Evolutionary conservation across 2,329 filamentous ascomycete genomes (phyloP).

Genomic region (Aureobasidium namibiae): DNA sequence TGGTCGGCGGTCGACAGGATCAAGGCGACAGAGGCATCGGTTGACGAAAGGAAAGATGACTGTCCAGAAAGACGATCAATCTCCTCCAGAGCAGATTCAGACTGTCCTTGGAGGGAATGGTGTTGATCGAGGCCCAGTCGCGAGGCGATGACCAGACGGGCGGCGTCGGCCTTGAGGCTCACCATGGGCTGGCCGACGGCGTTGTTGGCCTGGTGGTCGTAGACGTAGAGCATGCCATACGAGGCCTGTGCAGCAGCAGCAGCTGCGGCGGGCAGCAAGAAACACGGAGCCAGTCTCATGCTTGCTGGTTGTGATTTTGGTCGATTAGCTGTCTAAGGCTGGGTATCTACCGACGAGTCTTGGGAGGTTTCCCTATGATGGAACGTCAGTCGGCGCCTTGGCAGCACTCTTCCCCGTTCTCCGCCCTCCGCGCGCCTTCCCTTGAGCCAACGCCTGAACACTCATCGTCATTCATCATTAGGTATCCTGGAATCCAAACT

Average conservation of each 20-base stretch:
- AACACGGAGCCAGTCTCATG: conserved; percentile 37
- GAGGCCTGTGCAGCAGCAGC: conserved; percentile 21
- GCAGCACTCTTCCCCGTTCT: neutral
- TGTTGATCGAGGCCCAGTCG: conserved; percentile 42
- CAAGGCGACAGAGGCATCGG: conserved; percentile 18
- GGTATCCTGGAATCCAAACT: neutral
- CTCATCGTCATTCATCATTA: neutral
- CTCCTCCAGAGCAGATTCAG: conserved; percentile 34
- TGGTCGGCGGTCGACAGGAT: conserved; percentile 15
- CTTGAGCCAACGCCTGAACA: neutral
- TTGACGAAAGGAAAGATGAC: conserved; percentile 32
- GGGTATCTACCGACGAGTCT: too few relatives aligned
- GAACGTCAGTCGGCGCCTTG: conserved; percentile 8
- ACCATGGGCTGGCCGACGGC: conserved; percentile 35
- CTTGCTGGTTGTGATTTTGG: conserved; percentile 19
- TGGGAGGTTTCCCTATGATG: neutral
- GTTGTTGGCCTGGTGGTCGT: conserved; percentile 22
- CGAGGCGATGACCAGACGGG: conserved; percentile 44
- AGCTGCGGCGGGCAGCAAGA: conserved; percentile 34
- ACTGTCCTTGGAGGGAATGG: conserved; percentile 34
- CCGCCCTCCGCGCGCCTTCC: neutral
- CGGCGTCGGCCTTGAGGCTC: conserved; percentile 34
- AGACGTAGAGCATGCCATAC: conserved; percentile 30
- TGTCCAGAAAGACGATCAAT: conserved; percentile 39
- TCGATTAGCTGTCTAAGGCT: neutral